Evolutionary conservation across 441 rosid species (phyloP), one percentile per base, ranked within the genome.

Genomic region (Gossypium trilobum): DNA sequence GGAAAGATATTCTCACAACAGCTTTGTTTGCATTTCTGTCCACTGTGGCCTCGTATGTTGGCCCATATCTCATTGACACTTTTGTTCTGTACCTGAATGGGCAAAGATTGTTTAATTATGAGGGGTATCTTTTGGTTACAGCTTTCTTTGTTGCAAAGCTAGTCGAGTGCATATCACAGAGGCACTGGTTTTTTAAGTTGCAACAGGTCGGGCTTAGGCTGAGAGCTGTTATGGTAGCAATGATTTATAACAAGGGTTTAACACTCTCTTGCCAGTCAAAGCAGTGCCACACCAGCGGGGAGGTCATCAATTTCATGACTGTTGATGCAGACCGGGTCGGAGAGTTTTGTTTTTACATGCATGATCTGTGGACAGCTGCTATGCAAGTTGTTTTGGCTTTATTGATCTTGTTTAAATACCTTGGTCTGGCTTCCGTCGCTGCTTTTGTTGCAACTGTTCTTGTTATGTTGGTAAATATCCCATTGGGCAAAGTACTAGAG

Each of bases 41-140:
- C 74, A 84, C 91, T 0, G 0, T 81, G 20, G 89, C 96, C 59
- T 78, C 87, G 39, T 93, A 87, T n/a, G 92, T 88, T 27, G 95
- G 96, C 6, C 98, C 96, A 0, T 87, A 85, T 77, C 92, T 91
- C 74, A 91, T 93, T 46, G 93, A 88, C 77, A 79, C 72, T 4
- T 90, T 89, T 42, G 97, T 93, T 74, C 97, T 87, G 72, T 91
- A 83, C 82, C 90, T 93, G 2, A 85, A 80, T 8, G 93, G 96
- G 51, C 48, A 70, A 16, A 81, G 86, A 2, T 65, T 71, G 4
- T 80, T 77, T 70, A 14, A 61, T 19, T 63, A 77, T 73, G 79
- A 27, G 29, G 82, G 80, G 31, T 79, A 72, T 74, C 79, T 70
- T 56, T 74, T 87, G 55, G 84, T 83, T 14, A 57, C 61, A 8